Evolutionary conservation across 2,329 filamentous ascomycete genomes (phyloP).

Genomic region (Microdochium bolleyi): DNA sequence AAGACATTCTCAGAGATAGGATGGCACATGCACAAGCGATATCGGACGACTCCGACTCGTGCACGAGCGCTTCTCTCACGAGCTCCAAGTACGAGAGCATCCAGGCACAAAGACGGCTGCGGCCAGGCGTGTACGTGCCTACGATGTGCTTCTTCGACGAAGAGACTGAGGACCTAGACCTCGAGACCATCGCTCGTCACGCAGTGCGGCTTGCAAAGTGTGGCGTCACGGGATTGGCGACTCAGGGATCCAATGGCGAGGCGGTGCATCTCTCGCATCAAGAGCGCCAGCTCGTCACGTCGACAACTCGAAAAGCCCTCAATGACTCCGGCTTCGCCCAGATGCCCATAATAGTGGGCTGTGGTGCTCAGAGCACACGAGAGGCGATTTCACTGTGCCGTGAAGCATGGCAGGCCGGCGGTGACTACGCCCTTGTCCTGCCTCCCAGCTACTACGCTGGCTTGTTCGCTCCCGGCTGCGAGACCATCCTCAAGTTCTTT

Average conservation of each 20-base stretch:
- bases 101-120: slow-evolving; percentile 25
- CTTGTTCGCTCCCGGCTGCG: slow-evolving; percentile 52
- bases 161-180: slow-evolving; percentile 59
- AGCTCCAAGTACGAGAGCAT: slow-evolving; percentile 13
- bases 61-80: slow-evolving; percentile 18
- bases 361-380: slow-evolving; percentile 63
- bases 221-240: slow-evolving; percentile 66
- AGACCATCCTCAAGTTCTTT: slow-evolving; percentile 61
- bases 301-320: slow-evolving; percentile 61
- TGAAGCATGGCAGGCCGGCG: slow-evolving; percentile 61
- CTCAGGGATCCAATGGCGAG: slow-evolving; percentile 77
- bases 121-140: slow-evolving; percentile 60
- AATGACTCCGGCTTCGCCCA: slow-evolving; percentile 56
- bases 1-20: neutral
- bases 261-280: slow-evolving; percentile 67
- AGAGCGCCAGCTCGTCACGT: slow-evolving; percentile 62
- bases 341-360: slow-evolving; percentile 70
- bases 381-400: slow-evolving; percentile 63
- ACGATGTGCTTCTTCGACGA: slow-evolving; percentile 67
- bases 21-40: neutral
- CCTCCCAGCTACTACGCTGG: slow-evolving; percentile 70
- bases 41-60: slow-evolving; percentile 6
- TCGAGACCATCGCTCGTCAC: slow-evolving; percentile 47
- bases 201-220: slow-evolving; percentile 65
- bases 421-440: slow-evolving; percentile 68